Evolutionary conservation across 1,284 basidiomycete genomes (phyloP).

Genomic region (Apiotrichum gracile): DNA sequence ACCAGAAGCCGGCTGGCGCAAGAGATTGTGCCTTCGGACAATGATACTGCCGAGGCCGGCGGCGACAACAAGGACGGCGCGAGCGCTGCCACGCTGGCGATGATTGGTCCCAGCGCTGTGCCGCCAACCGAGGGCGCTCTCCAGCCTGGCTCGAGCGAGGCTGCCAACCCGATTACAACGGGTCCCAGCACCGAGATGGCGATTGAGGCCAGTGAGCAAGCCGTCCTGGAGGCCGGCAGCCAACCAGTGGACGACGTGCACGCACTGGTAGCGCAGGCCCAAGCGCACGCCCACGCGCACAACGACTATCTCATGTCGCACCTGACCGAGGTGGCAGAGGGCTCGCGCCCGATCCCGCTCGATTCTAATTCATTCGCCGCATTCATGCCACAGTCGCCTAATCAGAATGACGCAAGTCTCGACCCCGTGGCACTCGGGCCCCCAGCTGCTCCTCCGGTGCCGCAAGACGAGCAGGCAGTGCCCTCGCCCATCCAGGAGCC

Average conservation of each 20-base stretch:
- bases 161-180: background rate
- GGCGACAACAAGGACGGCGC: background rate
- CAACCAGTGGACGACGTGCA: background rate
- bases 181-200: slow-evolving; percentile 5
- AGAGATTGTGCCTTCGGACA: slow-evolving; percentile 1
- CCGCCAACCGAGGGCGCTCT: background rate
- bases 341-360: slow-evolving; percentile 9
- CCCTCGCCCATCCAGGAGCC: background rate
- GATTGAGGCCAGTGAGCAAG: background rate
- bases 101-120: background rate
- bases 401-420: background rate
- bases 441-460: background rate
- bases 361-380: slow-evolving; percentile 28
- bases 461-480: background rate
- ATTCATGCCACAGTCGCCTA: slow-evolving; percentile 23
- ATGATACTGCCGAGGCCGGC: background rate
- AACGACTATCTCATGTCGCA: slow-evolving; percentile 31
- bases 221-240: background rate
- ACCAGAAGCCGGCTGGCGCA: slow-evolving; percentile 14
- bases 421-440: background rate
- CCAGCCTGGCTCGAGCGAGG: background rate
- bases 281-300: slow-evolving; percentile 20
- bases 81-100: background rate
- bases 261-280: background rate
- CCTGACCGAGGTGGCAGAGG: slow-evolving; percentile 10